Evolutionary conservation across 306 rosid genomes (phyloP), one percentile per base, ranked within the genome.

Genomic region (Astragalus glycyphyllos): DNA sequence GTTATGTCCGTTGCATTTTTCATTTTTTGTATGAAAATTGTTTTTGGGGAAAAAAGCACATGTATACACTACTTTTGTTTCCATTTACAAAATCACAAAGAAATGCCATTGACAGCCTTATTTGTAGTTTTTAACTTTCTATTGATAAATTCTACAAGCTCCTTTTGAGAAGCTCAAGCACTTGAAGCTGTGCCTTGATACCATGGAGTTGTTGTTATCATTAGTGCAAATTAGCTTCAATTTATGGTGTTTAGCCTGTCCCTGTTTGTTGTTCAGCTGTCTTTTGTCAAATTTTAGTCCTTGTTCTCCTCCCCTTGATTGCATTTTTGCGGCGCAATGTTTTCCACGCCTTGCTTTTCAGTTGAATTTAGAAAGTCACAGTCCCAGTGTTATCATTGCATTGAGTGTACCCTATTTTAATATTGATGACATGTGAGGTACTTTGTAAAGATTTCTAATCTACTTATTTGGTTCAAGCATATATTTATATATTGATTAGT

Each of bases 391-490:
- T 16, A 31, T 51, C 38, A 13, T 40, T 57, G 65, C 65, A 40
- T 42, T 42, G 37, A 17, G 35, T 31, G 23, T 74, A 26, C 53
- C 14, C 34, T 47, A 38, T 58, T 72, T 64, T 50, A 56, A 57
- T 56, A 37, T 65, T 76, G 65, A 59, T 67, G 78, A 20, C 65
- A 14, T 14, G 20, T 56, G 69, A 35, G 75, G 12, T 65, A 46
- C 58, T 53, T 48, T 64, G 31, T 47, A 41, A 15, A 13, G 17
- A 44, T 42, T 56, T 61, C 12, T 23, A 53, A 34, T 45, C 37
- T 23, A 17, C 32, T 57, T 50, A 42, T 7, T 20, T 45, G 45
- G 75, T 49, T 32, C 20, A 8, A 40, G 37, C 17, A 37, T 13
- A 67, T 53, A 2, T n/a, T n/a, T n/a, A 20, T 20, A 37, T 58